Conservation (phyloP, 495 filamentous ascomycete species). For the Annulohypoxylon moriforme region DNA sequence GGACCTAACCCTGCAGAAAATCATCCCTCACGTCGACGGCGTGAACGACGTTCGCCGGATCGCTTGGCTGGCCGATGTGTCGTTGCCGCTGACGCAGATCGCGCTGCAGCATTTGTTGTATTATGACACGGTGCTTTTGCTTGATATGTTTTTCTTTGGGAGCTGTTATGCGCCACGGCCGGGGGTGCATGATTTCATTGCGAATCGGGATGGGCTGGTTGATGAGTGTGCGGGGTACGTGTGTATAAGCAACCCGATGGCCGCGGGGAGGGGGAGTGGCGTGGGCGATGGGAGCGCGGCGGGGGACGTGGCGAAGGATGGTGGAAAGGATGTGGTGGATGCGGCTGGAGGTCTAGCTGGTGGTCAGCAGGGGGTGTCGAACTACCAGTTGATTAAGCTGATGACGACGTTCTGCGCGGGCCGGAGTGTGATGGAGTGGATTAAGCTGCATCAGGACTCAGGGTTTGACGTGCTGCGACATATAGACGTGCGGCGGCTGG, state of each 20-base stretch:
- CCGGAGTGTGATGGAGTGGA: slow-evolving; percentile 84
- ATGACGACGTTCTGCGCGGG: slow-evolving; percentile 83
- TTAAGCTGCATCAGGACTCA: slow-evolving; percentile 71
- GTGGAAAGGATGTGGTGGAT: background rate
- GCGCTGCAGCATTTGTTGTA: slow-evolving; percentile 89
- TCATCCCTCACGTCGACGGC: slow-evolving; percentile 88
- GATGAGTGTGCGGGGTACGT: slow-evolving; percentile 90
- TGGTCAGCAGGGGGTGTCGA: slow-evolving; percentile 53
- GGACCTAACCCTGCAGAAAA: slow-evolving; percentile 88
- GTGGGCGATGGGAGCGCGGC: background rate
- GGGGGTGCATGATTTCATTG: slow-evolving; percentile 78
- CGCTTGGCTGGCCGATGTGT: slow-evolving; percentile 82
- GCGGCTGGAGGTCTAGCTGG: slow-evolving; percentile 30
- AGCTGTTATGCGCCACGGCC: slow-evolving; percentile 88
- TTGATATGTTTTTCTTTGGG: slow-evolving; percentile 93
- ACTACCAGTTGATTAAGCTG: slow-evolving; percentile 71
- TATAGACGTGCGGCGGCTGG: slow-evolving; percentile 88
- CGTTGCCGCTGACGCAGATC: slow-evolving; percentile 82
- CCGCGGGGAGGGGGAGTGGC: background rate
- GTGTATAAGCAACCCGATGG: slow-evolving; percentile 50
- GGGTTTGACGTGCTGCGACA: slow-evolving; percentile 69
- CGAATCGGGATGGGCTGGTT: slow-evolving; percentile 73
- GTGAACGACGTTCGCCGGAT: slow-evolving; percentile 88
- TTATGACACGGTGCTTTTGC: slow-evolving; percentile 85
- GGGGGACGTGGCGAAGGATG: background rate